These are phyloP conservation scores for Fusarium sp. DNA, from an alignment of 2,329 filamentous ascomycete genomes.

Conservation along the genomic window DNA sequence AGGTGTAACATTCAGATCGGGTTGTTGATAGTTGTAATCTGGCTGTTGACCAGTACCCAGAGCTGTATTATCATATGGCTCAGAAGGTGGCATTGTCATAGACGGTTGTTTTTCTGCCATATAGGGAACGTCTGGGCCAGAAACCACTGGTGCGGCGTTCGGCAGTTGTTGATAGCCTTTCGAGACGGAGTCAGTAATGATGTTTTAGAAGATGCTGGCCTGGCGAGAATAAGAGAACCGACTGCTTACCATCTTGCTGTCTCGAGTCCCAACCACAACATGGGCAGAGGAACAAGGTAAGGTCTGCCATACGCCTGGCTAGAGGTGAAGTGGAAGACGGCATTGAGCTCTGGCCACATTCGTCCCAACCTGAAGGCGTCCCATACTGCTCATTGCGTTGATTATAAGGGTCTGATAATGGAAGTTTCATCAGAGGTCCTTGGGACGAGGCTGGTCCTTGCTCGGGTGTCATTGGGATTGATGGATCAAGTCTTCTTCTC, in stretches of 20 bases:
- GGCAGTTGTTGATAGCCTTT: conserved; percentile 52
- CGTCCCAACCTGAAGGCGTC: conserved; percentile 36
- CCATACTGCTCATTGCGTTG: conserved; percentile 39
- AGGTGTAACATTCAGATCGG: conserved; percentile 31
- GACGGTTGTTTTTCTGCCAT: conserved; percentile 44
- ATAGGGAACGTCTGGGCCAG: conserved; percentile 49
- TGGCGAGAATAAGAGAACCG: not conserved
- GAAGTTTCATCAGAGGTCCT: conserved; percentile 48
- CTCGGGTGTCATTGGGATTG: conserved; percentile 48
- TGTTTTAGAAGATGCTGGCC: not conserved
- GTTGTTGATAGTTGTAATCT: conserved; percentile 30
- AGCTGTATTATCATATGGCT: conserved; percentile 27
- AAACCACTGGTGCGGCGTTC: conserved; percentile 39
- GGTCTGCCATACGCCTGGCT: conserved; percentile 45
- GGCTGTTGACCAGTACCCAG: conserved; percentile 26
- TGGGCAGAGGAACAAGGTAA: conserved; percentile 46
- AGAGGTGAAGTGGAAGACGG: conserved; percentile 42
- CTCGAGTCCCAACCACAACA: conserved; percentile 47
- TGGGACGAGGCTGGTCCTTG: conserved; percentile 40
- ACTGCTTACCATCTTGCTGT: conserved; percentile 48
- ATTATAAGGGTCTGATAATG: conserved; percentile 33
- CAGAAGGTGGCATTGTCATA: conserved; percentile 36
- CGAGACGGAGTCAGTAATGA: conserved; percentile 21
- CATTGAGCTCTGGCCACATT: conserved; percentile 37
- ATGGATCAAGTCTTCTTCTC: conserved; percentile 46